These are phyloP conservation scores for Diophrys appendiculata DNA, from an alignment of 73 alveolate genomes.

Conservation along the genomic window DNA sequence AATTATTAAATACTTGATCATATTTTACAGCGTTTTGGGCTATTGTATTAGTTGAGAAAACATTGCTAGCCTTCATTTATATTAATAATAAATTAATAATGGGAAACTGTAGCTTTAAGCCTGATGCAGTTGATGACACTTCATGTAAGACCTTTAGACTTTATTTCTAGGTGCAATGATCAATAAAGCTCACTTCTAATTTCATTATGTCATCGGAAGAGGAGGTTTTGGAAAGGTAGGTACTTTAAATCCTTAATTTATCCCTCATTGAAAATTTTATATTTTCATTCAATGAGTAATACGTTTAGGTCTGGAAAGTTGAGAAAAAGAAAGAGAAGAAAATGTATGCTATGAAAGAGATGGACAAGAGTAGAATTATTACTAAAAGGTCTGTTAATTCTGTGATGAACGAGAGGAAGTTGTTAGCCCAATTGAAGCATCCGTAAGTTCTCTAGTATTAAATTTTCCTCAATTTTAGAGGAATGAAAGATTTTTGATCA, in stretches of 20 bases:
- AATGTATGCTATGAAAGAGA: slow-evolving; percentile 80
- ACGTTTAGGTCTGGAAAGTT: slow-evolving; percentile 88
- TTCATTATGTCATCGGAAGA: slow-evolving; percentile 74
- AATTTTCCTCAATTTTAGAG: slow-evolving; percentile 37
- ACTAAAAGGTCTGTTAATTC: slow-evolving; percentile 85
- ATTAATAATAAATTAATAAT: no score
- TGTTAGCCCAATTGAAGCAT: slow-evolving; percentile 75
- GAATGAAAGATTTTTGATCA: slow-evolving; percentile 41
- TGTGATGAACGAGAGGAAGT: slow-evolving; percentile 89
- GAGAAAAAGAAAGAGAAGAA: slow-evolving; percentile 66
- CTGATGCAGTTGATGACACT: no score
- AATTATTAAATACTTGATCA: no score
- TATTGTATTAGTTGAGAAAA: no score
- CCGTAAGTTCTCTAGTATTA: slow-evolving; percentile 61
- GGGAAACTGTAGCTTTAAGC: no score
- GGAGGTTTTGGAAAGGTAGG: slow-evolving; percentile 89
- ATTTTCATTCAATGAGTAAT: no score
- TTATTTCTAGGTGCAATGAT: no score
- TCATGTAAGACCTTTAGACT: no score
- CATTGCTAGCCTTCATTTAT: no score
- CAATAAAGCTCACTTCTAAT: slow-evolving; percentile 26
- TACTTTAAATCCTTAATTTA: no score
- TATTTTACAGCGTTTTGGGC: no score
- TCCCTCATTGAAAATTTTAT: no score
- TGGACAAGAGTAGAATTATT: slow-evolving; percentile 72